Percentiles rank a stretch among this genome's conserved stretches.
Conservation (phyloP, 2,329 filamentous ascomycete species). For the Emergomyces pasteurianus region DNA sequence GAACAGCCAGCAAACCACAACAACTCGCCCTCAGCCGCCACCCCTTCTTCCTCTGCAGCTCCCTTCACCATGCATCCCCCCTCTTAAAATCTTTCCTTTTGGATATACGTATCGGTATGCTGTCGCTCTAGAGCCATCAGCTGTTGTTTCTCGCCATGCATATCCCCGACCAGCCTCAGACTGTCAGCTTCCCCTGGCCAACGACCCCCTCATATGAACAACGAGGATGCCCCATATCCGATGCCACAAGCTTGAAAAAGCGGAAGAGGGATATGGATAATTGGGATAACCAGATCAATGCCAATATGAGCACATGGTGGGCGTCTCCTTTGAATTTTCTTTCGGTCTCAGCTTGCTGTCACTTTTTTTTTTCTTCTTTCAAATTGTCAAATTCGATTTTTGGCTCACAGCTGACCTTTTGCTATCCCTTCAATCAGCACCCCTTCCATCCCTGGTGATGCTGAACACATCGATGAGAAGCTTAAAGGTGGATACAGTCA, state of each 20-base stretch:
- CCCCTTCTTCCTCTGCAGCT: neutral
- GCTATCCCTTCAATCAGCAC: neutral
- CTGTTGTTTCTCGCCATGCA: neutral
- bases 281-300: conserved; percentile 8
- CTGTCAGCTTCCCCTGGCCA: neutral
- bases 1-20: neutral
- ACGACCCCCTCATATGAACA: neutral
- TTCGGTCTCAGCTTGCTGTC: neutral
- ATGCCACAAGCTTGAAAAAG: conserved; percentile 14
- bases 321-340: neutral
- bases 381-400: neutral
- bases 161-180: neutral
- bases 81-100: neutral
- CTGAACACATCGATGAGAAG: conserved; percentile 10
- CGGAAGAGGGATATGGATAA: conserved; percentile 15
- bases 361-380: neutral
- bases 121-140: neutral
- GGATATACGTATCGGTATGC: neutral
- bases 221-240: neutral
- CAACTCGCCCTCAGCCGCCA: neutral
- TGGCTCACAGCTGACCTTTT: conserved; percentile 13
- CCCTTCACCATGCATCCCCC: neutral
- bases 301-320: conserved; percentile 10
- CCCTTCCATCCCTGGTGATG: conserved; percentile 9
- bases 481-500: conserved; percentile 11